Base-by-base conservation (phyloP, 352 stramenopile genomes). In the Phytophthora citrophthora region DNA sequence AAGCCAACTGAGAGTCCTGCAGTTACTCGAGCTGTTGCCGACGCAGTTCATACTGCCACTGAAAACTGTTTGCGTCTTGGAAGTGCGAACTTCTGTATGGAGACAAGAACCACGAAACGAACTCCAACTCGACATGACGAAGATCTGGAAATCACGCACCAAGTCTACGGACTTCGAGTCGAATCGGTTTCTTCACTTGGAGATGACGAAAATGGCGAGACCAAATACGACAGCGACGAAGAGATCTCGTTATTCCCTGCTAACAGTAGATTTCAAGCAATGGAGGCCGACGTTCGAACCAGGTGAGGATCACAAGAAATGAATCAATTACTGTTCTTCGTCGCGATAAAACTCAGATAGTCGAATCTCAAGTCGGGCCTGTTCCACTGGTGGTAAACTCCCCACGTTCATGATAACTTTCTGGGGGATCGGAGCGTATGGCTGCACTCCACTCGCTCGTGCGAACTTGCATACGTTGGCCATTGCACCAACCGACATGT, bases 271-370 rank as follows among this genome's bases (percentile, higher is more conserved):
- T 55, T 63, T 32, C 43, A 47, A 52, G 48, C 20, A 1, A 44
- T 70, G 34, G 38, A 68, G 40, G 16, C 49, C 15, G 54, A 74
- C 50, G 51, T 60, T 44, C 54, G 53, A 50, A 47, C 32, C 38
- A 54, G 32, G 15, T 46, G 29, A 45, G 46, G 16, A n/a, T 4
- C 8, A 59, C 18, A 48, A 53, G 13, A 8, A 20, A 47, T 11
- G 29, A 11, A 38, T 23, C 5, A 52, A 41, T 41, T 41, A 41
- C 15, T 41, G n/a, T 5, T 49, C 34, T 39, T 61, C 40, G 2
- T 70, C 49, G 15, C 70, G 74, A 61, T 88, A 90, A 61, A 83
- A 90, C 53, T 88, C 81, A 2, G 61, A 68, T 34, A 90, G 61
- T 11, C 81, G 76, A 39, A 84, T 81, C 44, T 87, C 78, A 10